Percentiles rank a stretch among this genome's conserved stretches.
These are phyloP conservation scores for Aspergillus egyptiacus DNA, from an alignment of 495 filamentous ascomycete genomes.

Conservation along the genomic window DNA sequence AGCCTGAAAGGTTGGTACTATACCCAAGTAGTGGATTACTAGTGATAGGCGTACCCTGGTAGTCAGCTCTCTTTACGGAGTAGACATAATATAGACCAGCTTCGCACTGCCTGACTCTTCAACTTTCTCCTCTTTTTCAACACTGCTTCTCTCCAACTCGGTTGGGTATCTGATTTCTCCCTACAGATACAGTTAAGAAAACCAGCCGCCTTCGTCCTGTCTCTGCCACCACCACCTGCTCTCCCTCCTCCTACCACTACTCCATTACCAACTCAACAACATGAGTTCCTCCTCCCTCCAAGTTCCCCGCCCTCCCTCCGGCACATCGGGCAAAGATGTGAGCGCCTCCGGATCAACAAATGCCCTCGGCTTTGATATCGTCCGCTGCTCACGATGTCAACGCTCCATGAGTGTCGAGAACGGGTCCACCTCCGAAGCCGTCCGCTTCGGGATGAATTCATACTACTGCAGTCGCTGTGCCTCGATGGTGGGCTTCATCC, in stretches of 20 bases:
- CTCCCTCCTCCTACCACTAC: background rate
- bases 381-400: slow-evolving; percentile 47
- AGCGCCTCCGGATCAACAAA: slow-evolving; percentile 19
- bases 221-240: background rate
- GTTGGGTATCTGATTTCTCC: background rate
- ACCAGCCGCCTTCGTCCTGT: too few relatives aligned
- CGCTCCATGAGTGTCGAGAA: slow-evolving; percentile 41
- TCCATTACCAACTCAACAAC: background rate
- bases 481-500: slow-evolving; percentile 60
- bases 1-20: too few relatives aligned
- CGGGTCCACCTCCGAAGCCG: slow-evolving; percentile 46
- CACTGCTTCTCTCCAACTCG: background rate
- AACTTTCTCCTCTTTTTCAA: background rate
- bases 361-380: slow-evolving; percentile 32
- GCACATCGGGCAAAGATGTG: slow-evolving; percentile 14
- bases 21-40: too few relatives aligned
- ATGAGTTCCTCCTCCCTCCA: slow-evolving; percentile 41
- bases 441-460: slow-evolving; percentile 69
- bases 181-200: background rate
- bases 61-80: too few relatives aligned
- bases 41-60: too few relatives aligned
- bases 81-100: slow-evolving; percentile 14
- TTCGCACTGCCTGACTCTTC: slow-evolving; percentile 10
- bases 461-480: slow-evolving; percentile 76
- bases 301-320: slow-evolving; percentile 29